Percentiles rank a stretch among this genome's conserved stretches.
Conservation (phyloP, 129 eudicot genomes). For the Flaveria bidentis region DNA sequence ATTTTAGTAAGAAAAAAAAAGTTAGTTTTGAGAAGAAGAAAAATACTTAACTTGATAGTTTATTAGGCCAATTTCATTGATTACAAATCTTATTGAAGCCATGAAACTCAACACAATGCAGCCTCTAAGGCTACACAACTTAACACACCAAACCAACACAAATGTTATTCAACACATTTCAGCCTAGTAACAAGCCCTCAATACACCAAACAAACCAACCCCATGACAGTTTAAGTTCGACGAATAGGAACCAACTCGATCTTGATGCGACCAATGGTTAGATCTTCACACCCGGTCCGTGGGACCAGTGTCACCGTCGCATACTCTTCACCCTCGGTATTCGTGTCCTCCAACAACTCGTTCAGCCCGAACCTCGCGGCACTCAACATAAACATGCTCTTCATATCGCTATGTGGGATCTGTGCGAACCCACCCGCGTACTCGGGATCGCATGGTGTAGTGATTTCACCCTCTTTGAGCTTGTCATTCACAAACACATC, state of each 20-base stretch:
- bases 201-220: neutral
- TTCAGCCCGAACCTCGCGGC: constrained; percentile 36
- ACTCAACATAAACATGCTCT: constrained; percentile 28
- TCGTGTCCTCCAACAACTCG: constrained; percentile 54
- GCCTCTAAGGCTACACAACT: neutral
- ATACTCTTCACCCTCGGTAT: constrained; percentile 38
- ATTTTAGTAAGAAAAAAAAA: too few species aligned
- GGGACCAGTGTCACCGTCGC: constrained; percentile 54
- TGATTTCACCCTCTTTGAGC: constrained; percentile 19
- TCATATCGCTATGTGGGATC: constrained; percentile 33
- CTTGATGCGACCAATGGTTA: constrained; percentile 45
- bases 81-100: neutral
- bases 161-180: neutral
- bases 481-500: constrained; percentile 54
- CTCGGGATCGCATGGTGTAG: constrained; percentile 47
- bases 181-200: neutral
- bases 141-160: neutral
- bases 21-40: neutral
- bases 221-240: neutral
- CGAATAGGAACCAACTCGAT: constrained; percentile 35
- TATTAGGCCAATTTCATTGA: neutral
- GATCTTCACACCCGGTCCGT: constrained; percentile 32
- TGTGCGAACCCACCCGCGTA: constrained; percentile 60
- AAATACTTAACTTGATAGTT: neutral
- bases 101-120: constrained; percentile 1